Percentiles rank a stretch among this genome's conserved stretches.
Conservation (phyloP, 2,329 filamentous ascomycete species). For the Verticillium dahliae region DNA sequence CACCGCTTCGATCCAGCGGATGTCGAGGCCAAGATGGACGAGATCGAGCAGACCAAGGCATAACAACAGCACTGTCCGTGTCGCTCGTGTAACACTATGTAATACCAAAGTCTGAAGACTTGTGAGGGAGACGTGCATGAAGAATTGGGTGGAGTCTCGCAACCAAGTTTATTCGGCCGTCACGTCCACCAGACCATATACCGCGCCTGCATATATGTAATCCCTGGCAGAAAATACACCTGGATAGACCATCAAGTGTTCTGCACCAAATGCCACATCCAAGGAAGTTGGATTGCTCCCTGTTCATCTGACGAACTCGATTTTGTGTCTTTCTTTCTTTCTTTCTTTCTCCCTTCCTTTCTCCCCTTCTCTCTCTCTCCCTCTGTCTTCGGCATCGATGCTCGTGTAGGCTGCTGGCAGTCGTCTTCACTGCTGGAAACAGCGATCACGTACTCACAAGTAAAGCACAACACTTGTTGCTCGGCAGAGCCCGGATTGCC, state of each 20-base stretch:
- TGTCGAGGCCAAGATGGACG: constrained; percentile 63
- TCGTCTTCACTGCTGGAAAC: background rate
- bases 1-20: constrained; percentile 66
- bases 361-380: too few species aligned
- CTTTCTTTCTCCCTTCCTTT: too few species aligned
- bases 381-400: background rate
- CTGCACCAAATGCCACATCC: background rate
- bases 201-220: background rate
- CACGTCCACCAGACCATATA: background rate
- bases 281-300: background rate
- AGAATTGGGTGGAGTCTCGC: background rate
- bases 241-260: background rate
- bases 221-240: background rate
- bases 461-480: background rate
- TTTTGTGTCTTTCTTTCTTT: too few species aligned
- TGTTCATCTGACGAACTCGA: background rate
- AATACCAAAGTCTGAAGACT: background rate
- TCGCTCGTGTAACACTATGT: background rate
- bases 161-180: background rate
- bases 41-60: constrained; percentile 29
- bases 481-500: background rate
- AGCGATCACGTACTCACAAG: background rate
- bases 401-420: background rate
- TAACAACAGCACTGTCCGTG: background rate
- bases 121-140: background rate